Evolutionary conservation across 805 yeast genomes (phyloP), one percentile per base, ranked within the genome.

Genomic region (Diddensiella santjacobensis): DNA sequence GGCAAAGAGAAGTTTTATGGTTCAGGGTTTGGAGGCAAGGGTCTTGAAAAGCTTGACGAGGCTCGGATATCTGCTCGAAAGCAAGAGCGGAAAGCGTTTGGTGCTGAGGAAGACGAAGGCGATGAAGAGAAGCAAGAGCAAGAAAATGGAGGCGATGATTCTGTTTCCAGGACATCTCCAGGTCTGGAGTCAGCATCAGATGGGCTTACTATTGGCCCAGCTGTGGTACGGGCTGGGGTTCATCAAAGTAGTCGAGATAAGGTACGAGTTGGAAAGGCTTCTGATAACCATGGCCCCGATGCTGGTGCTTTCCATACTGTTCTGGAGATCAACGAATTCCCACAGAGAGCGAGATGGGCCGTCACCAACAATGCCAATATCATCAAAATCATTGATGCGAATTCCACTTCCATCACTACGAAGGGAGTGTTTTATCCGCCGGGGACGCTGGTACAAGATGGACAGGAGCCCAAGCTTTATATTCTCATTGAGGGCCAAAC

Each of bases 21-120:
- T 22, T 77, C 80, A 47, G 99, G 99, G 0, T 93, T 89, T 69
- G 95, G 96, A 2, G 99, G 99, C 18, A 83, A 85, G 56, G 98
- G 98, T 1, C 71, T 90, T 45, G 91, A 83, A 39, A 84, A 83
- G 53, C 68, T 90, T 37, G 90, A 87, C 51, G 79, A 80, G 50
- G 64, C 73, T 4, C 67, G 93, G 49, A 76, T 77, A 38, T 71
- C 71, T 42, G 71, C 75, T 40, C 69, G 78, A 51, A 70, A 70
- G 47, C 49, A 74, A 24, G 84, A 83, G 57, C 67, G 78, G 45
- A 69, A 68, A 49, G 70, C 77, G 5, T 77, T 70, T 58, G 80
- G 76, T 18, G 76, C 67, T 23, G 75, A 68, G 4, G 63, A 51
- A 1, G 61, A 47, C 3, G 62, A 53, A 1, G 62, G 46, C 17